Evolutionary conservation across 1,139 yeast species (phyloP), one percentile per base, ranked within the genome.

Genomic region (Magnusiomyces ingens): DNA sequence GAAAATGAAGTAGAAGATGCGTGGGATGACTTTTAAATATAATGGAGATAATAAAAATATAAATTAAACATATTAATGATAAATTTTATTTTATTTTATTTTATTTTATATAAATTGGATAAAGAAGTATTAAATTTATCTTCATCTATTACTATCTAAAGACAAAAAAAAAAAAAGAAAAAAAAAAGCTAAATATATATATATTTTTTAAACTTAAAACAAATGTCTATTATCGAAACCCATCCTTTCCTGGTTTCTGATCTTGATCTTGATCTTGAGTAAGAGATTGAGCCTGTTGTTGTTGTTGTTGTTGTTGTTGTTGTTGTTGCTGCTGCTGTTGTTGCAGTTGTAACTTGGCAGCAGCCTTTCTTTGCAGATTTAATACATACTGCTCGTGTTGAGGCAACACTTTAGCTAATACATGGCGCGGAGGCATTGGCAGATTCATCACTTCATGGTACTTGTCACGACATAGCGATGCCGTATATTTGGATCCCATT

Each of bases 381-480:
- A 36, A 13, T 12, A 36, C 17, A 12, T 36, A n/a, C 46, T 52
- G 48, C 45, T 56, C 50, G 43, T 55, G 29, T 19, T 37, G 40
- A 4, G 42, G 37, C 44, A 47, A 47, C 6, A 42, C 45, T 13
- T 42, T 19, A 19, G 29, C 45, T 10, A 42, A 21, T n/a, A 36
- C 40, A 36, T 36, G 40, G 3, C 32, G 26, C 12, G 45, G 45
- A 2, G 49, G 49, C 32, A 37, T 13, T 12, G 49, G 36, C 17
- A 36, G 17, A 32, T 46, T 47, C 38, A 26, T 47, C n/a, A 47
- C 35, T 22, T 47, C 44, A 12, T 47, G 49, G 26, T 37, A 55
- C 53, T 63, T 62, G 19, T 60, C 62, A 10, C 59, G 52, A 52
- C 68, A 64, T 15, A 57, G 57, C 2, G 57, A 52, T 1, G 66